phyloP scores from a whole-genome alignment of 306 rosid species.

The Dryas alaskensis region DNA sequence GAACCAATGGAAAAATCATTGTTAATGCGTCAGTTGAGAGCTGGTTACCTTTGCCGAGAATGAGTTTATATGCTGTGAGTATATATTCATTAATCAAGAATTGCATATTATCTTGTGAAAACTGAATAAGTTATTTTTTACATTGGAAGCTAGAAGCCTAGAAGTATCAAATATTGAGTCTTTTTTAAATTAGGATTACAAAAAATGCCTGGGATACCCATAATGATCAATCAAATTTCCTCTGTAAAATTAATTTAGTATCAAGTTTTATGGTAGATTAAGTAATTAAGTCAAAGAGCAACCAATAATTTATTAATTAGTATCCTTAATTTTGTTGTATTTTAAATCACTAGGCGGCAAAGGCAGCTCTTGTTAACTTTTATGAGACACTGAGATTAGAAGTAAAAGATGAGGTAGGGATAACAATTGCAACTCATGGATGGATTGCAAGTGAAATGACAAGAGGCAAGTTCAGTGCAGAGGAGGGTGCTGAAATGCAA shows the following conservation, averaged over 20 bases:
- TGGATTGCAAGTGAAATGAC: constrained; percentile 81
- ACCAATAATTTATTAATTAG: neutral
- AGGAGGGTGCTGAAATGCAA: constrained; percentile 86
- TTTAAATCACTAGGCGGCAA: constrained; percentile 52
- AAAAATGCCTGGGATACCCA: neutral
- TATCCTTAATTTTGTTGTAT: neutral
- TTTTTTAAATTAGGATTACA: neutral
- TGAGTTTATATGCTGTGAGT: constrained; percentile 88
- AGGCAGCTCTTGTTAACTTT: constrained; percentile 75
- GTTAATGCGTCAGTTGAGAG: constrained; percentile 76
- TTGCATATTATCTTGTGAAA: neutral
- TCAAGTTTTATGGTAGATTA: neutral
- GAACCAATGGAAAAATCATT: constrained; percentile 62
- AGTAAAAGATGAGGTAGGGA: constrained; percentile 65
- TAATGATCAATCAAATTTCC: neutral
- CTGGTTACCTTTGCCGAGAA: constrained; percentile 87
- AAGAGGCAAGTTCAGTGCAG: constrained; percentile 78
- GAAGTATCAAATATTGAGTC: neutral
- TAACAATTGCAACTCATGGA: constrained; percentile 86
- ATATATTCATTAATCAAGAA: neutral
- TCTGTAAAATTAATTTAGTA: neutral
- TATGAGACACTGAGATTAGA: constrained; percentile 83
- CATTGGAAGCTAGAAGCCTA: neutral
- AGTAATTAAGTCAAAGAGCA: neutral
- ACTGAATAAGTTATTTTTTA: neutral